Percentiles rank a stretch among this genome's conserved stretches.
Conservation (phyloP, 176 grass and related monocot species). For the Otatea glauca region DNA sequence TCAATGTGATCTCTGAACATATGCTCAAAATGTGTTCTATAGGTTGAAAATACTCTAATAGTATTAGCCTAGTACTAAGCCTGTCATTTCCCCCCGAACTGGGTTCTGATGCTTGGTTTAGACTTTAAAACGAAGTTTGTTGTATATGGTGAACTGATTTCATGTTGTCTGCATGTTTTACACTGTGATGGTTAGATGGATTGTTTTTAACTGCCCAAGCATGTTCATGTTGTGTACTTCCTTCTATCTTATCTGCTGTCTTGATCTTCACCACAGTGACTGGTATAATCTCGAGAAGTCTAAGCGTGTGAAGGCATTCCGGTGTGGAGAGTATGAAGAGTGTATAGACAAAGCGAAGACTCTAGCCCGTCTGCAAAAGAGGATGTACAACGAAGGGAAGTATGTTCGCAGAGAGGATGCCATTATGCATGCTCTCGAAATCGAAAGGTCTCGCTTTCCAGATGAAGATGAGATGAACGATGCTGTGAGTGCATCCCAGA, state of each 20-base stretch:
- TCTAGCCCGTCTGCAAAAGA: conserved; percentile 59
- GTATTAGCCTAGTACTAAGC: neutral
- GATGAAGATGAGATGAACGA: conserved; percentile 45
- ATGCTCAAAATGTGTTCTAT: conserved; percentile 11
- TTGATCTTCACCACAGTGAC: conserved; percentile 67
- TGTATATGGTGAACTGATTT: conserved; percentile 12
- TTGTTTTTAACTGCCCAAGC: neutral
- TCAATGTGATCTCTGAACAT: conserved; percentile 30
- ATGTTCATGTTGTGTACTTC: neutral
- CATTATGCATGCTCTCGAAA: conserved; percentile 95
- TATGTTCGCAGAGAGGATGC: conserved; percentile 99
- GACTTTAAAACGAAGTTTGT: neutral
- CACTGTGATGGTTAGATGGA: no score
- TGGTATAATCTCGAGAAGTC: conserved; percentile 98
- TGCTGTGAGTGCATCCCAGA: conserved; percentile 39
- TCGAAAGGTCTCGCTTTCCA: conserved; percentile 69
- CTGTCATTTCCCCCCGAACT: neutral
- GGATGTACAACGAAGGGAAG: conserved; percentile 69
- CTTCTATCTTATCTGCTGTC: conserved; percentile 35
- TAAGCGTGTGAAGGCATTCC: conserved; percentile 86
- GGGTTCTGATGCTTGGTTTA: conserved; percentile 17
- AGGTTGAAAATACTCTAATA: conserved; percentile 13
- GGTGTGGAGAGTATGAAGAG: conserved; percentile 93
- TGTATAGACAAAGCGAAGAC: conserved; percentile 83
- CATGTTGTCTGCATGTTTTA: conserved; percentile 16